Evolutionary conservation across 768 basidiomycete genomes (phyloP).

Genomic region (Pleurotus cornucopiae): DNA sequence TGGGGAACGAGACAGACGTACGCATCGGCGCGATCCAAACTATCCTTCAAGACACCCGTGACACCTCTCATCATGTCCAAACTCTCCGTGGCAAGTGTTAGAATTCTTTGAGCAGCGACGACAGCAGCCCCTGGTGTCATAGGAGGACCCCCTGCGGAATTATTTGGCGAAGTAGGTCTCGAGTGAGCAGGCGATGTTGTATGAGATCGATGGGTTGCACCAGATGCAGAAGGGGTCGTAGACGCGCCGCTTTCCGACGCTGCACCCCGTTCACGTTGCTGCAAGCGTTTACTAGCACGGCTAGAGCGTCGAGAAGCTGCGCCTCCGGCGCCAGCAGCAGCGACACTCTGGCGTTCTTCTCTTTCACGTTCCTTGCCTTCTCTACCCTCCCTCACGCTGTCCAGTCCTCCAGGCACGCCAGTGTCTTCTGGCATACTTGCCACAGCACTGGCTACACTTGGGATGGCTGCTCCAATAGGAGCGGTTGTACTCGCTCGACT

Average conservation of each 20-base stretch:
- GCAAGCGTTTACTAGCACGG: conserved; percentile 26
- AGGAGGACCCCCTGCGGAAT: conserved; percentile 15
- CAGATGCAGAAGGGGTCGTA: conserved; percentile 13
- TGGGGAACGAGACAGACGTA: conserved; percentile 31
- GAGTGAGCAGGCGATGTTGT: conserved; percentile 27
- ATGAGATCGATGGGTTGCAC: background rate
- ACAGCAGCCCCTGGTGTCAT: conserved; percentile 51
- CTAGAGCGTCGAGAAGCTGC: conserved; percentile 19
- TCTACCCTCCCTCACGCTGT: conserved; percentile 14
- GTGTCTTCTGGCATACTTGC: background rate
- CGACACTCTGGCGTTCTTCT: conserved; percentile 24
- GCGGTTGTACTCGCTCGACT: conserved; percentile 29
- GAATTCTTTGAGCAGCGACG: conserved; percentile 73
- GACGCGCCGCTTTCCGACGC: conserved; percentile 18
- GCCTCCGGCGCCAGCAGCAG: conserved; percentile 28
- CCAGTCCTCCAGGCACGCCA: conserved; percentile 2
- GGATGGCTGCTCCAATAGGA: conserved; percentile 3
- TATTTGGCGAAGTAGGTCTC: conserved; percentile 27
- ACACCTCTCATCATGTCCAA: conserved; percentile 90
- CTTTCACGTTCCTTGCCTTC: conserved; percentile 19
- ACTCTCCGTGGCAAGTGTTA: conserved; percentile 86
- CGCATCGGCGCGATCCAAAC: conserved; percentile 83
- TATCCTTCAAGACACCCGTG: conserved; percentile 84
- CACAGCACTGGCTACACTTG: background rate
- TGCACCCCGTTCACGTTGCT: conserved; percentile 36